A percentile compares a stretch with the other conserved stretches of the same genome.
Conservation (phyloP, 139 green algal species). For the Monoraphidium neglectum region DNA sequence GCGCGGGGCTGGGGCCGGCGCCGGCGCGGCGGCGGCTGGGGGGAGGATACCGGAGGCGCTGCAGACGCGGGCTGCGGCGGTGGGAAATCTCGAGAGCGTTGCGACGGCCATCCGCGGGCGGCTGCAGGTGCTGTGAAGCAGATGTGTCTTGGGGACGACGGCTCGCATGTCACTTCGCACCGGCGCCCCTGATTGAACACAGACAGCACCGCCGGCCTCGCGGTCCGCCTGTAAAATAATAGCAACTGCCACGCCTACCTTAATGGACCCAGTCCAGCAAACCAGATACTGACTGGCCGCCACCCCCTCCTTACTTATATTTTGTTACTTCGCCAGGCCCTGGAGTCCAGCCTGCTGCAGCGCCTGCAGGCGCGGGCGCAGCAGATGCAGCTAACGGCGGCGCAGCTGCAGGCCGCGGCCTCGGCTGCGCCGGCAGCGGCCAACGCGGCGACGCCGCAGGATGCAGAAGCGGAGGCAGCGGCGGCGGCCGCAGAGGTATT, state of each 20-base stretch:
- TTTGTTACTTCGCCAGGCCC: neutral
- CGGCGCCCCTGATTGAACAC: too few relatives aligned
- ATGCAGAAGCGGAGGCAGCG: too few relatives aligned
- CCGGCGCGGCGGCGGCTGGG: too few relatives aligned
- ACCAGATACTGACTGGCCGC: neutral
- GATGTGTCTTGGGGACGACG: too few relatives aligned
- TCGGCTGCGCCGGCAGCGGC: too few relatives aligned
- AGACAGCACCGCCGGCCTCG: too few relatives aligned
- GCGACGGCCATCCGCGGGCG: conserved; percentile 4
- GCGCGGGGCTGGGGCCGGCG: conserved; percentile 1
- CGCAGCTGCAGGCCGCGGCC: too few relatives aligned
- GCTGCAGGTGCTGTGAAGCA: conserved; percentile 28
- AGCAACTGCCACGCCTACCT: neutral
- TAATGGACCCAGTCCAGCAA: neutral
- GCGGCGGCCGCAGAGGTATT: too few relatives aligned
- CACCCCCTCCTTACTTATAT: neutral
- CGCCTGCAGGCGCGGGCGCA: conserved; percentile 14
- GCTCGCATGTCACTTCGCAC: too few relatives aligned
- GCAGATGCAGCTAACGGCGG: too few relatives aligned
- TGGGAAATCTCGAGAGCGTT: neutral
- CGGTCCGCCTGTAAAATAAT: neutral
- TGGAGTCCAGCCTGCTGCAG: conserved; percentile 18
- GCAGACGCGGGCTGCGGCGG: neutral
- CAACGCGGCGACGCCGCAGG: too few relatives aligned
- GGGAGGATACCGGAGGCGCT: neutral